Evolutionary conservation across 352 stramenopile species (phyloP).

Genomic region (Phytopythium litorale): DNA sequence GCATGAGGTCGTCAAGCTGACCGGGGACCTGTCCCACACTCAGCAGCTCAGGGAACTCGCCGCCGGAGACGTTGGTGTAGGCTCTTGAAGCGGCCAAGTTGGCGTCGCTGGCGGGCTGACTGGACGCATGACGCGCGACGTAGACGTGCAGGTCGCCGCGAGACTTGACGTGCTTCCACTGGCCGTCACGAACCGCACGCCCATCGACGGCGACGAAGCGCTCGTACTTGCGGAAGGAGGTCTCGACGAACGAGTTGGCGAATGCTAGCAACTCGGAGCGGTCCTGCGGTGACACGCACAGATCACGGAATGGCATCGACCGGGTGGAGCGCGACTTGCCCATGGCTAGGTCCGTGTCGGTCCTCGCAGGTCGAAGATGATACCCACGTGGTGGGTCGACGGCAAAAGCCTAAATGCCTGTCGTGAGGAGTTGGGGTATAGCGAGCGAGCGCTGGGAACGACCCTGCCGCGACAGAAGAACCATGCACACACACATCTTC

Average conservation of each 20-base stretch:
- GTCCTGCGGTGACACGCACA: conserved; percentile 4
- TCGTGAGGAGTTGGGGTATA: too few species aligned
- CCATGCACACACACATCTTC: too few species aligned
- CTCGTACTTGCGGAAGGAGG: conserved; percentile 8
- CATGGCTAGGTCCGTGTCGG: background rate
- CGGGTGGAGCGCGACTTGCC: conserved; percentile 4
- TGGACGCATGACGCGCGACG: background rate
- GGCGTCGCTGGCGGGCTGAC: background rate
- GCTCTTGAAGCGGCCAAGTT: background rate
- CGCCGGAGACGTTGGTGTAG: background rate
- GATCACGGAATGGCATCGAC: background rate
- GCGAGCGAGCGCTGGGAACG: background rate
- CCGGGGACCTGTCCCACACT: conserved; percentile 39
- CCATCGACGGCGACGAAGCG: background rate
- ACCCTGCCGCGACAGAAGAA: background rate
- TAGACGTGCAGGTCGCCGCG: conserved; percentile 5
- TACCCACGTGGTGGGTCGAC: background rate
- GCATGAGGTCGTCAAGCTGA: conserved; percentile 51
- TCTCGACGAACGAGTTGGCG: conserved; percentile 8
- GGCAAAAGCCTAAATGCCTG: conserved; percentile 1
- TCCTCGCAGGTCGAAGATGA: background rate
- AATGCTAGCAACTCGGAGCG: conserved; percentile 1
- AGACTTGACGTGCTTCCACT: conserved; percentile 9
- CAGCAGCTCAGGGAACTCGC: conserved; percentile 31
- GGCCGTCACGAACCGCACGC: background rate